Percentiles rank a stretch among this genome's conserved stretches.
phyloP scores from a whole-genome alignment of 2,329 filamentous ascomycete genomes.

The Clarireedia monteithiana region DNA sequence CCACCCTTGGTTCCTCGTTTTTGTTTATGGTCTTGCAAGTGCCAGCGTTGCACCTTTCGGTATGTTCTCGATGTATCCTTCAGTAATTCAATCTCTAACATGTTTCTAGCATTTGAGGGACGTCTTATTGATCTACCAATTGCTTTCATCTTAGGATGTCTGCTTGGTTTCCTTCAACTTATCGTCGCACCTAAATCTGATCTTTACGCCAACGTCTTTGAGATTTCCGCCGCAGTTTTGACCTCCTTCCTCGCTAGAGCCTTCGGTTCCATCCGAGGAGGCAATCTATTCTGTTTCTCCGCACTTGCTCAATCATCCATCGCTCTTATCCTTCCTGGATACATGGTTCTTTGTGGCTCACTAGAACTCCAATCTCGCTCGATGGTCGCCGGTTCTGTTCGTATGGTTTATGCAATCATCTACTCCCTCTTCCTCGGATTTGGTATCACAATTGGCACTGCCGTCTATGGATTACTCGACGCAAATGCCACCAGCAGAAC shows the following conservation, averaged over 20 bases:
- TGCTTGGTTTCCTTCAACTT: slow-evolving; percentile 63
- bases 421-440: slow-evolving; percentile 51
- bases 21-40: slow-evolving; percentile 66
- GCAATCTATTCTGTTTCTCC: slow-evolving; percentile 55
- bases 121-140: slow-evolving; percentile 66
- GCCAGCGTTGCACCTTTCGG: slow-evolving; percentile 65
- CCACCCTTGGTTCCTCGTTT: slow-evolving; percentile 44
- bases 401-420: slow-evolving; percentile 52
- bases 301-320: slow-evolving; percentile 58
- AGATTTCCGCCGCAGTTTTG: slow-evolving; percentile 52
- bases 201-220: slow-evolving; percentile 59
- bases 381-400: slow-evolving; percentile 47
- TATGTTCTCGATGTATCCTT: too few relatives aligned
- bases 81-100: too few relatives aligned
- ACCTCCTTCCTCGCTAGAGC: slow-evolving; percentile 55
- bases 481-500: slow-evolving; percentile 38
- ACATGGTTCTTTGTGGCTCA: slow-evolving; percentile 50
- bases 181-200: slow-evolving; percentile 62
- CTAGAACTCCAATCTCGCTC: slow-evolving; percentile 48
- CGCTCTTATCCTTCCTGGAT: slow-evolving; percentile 58
- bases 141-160: slow-evolving; percentile 60
- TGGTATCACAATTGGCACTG: slow-evolving; percentile 48
- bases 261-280: slow-evolving; percentile 48
- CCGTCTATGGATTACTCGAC: slow-evolving; percentile 46
- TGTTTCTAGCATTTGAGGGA: slow-evolving; percentile 48